These are phyloP conservation scores for Areca catechu DNA, from an alignment of 176 grass and related monocot species.

Conservation along the genomic window DNA sequence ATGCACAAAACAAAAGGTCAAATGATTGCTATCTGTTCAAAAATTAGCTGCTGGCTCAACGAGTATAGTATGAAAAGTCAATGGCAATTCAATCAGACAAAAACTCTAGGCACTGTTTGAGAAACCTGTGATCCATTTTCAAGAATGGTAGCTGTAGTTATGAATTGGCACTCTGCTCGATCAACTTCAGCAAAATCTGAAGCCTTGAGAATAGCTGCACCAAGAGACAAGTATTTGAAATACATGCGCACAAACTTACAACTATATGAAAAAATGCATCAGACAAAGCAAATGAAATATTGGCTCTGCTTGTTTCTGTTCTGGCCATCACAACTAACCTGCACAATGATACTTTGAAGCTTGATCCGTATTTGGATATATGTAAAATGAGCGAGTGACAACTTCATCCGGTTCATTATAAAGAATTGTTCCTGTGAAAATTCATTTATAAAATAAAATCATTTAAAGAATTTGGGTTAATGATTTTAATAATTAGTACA, in stretches of 20 bases:
- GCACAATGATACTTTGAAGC: slow-evolving; percentile 54
- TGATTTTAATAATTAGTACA: too few species aligned
- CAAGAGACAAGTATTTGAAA: slow-evolving; percentile 1
- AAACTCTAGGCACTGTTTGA: background rate
- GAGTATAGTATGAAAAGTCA: background rate
- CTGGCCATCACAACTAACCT: slow-evolving; percentile 31
- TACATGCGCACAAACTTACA: background rate
- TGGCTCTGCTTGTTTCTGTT: background rate
- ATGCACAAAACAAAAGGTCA: too few species aligned
- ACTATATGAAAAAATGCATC: background rate
- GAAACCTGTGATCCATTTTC: slow-evolving; percentile 82
- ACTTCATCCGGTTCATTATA: slow-evolving; percentile 61
- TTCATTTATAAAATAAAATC: background rate
- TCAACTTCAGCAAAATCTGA: slow-evolving; percentile 70
- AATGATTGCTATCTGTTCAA: too few species aligned
- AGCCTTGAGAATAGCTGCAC: slow-evolving; percentile 77
- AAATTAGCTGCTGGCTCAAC: background rate
- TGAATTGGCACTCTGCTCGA: slow-evolving; percentile 54
- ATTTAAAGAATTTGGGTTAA: background rate
- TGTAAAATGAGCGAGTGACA: slow-evolving; percentile 32
- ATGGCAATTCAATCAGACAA: too few species aligned
- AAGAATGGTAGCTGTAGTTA: slow-evolving; percentile 61
- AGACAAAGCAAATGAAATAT: background rate
- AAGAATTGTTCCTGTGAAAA: slow-evolving; percentile 68
- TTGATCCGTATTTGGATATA: slow-evolving; percentile 51